phyloP scores from a whole-genome alignment of 345 rosid genomes.

The Firmiana major region DNA sequence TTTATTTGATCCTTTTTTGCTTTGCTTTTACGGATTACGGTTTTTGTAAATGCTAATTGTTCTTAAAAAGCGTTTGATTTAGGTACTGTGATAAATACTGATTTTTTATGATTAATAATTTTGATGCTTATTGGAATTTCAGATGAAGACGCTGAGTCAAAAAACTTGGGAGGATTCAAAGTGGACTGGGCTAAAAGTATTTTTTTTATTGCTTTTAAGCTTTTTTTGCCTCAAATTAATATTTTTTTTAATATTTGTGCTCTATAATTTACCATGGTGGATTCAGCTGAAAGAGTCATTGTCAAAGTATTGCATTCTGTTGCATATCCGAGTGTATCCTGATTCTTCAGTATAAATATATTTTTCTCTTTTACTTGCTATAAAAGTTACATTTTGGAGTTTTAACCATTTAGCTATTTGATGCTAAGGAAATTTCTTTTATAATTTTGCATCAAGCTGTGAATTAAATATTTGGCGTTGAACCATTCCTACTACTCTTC shows the following conservation, averaged over 20 bases:
- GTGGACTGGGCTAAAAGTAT: slow-evolving; percentile 44
- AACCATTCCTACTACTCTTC: background rate
- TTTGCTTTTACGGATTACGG: too few relatives aligned
- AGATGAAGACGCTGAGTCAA: slow-evolving; percentile 59
- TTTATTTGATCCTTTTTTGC: too few relatives aligned
- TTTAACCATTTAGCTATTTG: too few relatives aligned
- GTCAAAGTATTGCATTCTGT: slow-evolving; percentile 66
- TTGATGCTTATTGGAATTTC: slow-evolving; percentile 6
- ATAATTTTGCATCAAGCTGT: too few relatives aligned
- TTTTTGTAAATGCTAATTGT: too few relatives aligned
- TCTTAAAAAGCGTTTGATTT: too few relatives aligned
- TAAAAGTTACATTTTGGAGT: too few relatives aligned
- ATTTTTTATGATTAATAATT: background rate
- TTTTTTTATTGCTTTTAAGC: background rate
- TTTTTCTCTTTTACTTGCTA: background rate
- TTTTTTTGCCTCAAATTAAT: background rate
- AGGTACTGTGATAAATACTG: background rate
- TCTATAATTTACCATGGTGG: background rate
- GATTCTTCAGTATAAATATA: background rate
- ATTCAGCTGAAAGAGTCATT: slow-evolving; percentile 64
- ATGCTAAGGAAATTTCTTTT: too few relatives aligned
- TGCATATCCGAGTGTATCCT: slow-evolving; percentile 63
- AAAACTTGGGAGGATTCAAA: slow-evolving; percentile 51
- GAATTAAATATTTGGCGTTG: too few relatives aligned
- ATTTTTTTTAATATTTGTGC: background rate